phyloP scores from a whole-genome alignment of 257 asterid species.

The Orobanche coerulescens region DNA sequence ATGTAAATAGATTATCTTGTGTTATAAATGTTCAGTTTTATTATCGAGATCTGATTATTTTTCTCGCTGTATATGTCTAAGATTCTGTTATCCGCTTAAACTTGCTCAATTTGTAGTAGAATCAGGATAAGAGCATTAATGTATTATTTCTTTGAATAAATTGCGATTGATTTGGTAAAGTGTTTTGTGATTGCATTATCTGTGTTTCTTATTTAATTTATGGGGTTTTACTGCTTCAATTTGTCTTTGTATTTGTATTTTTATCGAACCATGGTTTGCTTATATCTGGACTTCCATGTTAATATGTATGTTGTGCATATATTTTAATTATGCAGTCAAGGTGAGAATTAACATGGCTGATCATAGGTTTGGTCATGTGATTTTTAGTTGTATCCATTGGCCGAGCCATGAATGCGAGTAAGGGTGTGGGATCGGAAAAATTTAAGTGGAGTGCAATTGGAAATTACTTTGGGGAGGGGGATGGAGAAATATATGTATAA shows the following conservation, averaged over 20 bases:
- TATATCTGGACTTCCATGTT: neutral
- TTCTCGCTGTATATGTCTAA: too few species aligned
- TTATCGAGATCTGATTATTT: too few species aligned
- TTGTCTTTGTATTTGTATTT: neutral
- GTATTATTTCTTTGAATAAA: neutral
- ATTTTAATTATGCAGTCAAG: neutral
- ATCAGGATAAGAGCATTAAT: too few species aligned
- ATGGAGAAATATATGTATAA: too few species aligned
- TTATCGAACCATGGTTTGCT: neutral
- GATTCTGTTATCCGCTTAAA: too few species aligned
- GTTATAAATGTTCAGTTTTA: too few species aligned
- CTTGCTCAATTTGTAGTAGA: too few species aligned
- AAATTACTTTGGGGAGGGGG: too few species aligned
- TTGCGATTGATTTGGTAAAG: neutral
- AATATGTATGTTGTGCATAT: neutral
- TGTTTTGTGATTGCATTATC: neutral
- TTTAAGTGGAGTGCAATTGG: too few species aligned
- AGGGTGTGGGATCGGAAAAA: too few species aligned
- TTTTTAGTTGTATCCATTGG: neutral
- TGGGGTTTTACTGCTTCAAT: neutral
- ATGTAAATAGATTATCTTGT: slow-evolving; percentile 17
- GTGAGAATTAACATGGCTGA: neutral
- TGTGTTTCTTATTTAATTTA: neutral
- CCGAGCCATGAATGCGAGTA: too few species aligned
- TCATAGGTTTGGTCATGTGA: neutral